These are phyloP conservation scores for Alloteropsis angusta DNA, from an alignment of 202 grass and related monocot genomes.

Conservation along the genomic window DNA sequence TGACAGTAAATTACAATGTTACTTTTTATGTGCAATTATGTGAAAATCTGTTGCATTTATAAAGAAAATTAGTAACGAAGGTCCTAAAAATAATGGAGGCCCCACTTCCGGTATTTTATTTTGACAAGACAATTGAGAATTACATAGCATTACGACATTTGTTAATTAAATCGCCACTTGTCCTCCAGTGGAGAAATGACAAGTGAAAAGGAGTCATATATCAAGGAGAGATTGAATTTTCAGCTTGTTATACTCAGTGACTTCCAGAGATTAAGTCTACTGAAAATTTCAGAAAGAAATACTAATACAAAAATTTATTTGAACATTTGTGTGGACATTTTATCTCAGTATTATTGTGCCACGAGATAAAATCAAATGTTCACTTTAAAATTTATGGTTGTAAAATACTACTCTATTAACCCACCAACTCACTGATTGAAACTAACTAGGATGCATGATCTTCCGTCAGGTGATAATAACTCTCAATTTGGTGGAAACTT, in stretches of 20 bases:
- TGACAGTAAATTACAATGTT: not conserved
- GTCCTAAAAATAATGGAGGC: not conserved
- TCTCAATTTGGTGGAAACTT: too few relatives aligned
- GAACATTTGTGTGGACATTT: too few relatives aligned
- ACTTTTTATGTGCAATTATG: too few relatives aligned
- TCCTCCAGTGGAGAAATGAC: not conserved
- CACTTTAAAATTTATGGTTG: too few relatives aligned
- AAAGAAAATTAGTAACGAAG: not conserved
- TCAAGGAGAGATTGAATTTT: not conserved
- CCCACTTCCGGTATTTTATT: not conserved
- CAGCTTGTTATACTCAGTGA: not conserved
- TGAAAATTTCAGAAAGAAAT: not conserved
- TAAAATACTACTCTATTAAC: too few relatives aligned
- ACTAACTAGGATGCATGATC: too few relatives aligned
- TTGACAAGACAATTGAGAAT: not conserved
- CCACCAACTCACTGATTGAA: too few relatives aligned
- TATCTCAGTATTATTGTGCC: not conserved
- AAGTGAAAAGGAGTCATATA: not conserved
- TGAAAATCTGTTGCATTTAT: not conserved
- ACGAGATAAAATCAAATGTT: not conserved
- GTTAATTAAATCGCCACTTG: not conserved
- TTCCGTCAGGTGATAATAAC: too few relatives aligned
- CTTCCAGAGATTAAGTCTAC: not conserved
- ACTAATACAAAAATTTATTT: not conserved
- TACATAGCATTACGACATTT: not conserved